Evolutionary conservation across 208 protist genomes (phyloP).

Genomic region (Wallacemonas collosoma): DNA sequence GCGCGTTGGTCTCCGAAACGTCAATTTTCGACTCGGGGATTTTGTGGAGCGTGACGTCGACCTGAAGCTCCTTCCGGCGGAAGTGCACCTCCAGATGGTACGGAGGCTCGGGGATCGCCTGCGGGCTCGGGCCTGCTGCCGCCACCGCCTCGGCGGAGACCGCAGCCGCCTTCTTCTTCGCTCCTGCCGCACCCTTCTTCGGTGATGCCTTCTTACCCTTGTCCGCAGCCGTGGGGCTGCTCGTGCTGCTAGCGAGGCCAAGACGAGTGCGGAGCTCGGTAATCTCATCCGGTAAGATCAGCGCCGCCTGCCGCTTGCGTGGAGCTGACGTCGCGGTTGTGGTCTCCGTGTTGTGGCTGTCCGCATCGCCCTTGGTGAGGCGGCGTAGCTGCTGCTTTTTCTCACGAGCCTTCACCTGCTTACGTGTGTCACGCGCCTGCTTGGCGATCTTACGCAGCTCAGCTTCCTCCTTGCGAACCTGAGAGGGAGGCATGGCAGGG

Average conservation of each 20-base stretch:
- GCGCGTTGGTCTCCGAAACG: conserved; percentile 57
- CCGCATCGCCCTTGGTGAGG: conserved; percentile 22
- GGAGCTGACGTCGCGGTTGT: neutral
- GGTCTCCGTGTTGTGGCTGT: neutral
- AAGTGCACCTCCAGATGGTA: conserved; percentile 81
- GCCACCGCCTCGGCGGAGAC: conserved; percentile 15
- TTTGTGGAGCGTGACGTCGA: conserved; percentile 82
- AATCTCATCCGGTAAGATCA: conserved; percentile 78
- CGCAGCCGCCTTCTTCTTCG: conserved; percentile 13
- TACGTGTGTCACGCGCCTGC: conserved; percentile 47
- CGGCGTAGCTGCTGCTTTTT: conserved; percentile 43
- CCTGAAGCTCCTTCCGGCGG: conserved; percentile 72
- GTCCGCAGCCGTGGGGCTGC: conserved; percentile 13
- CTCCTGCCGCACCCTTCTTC: conserved; percentile 16
- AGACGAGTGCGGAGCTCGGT: conserved; percentile 61
- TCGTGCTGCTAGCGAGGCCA: neutral
- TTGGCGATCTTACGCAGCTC: conserved; percentile 81
- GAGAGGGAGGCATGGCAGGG: conserved; percentile 47
- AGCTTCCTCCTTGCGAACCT: conserved; percentile 83
- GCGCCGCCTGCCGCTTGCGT: conserved; percentile 49
- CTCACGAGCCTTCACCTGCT: conserved; percentile 54
- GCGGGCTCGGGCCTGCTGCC: conserved; percentile 14
- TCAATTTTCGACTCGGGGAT: conserved; percentile 76
- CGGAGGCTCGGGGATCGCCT: conserved; percentile 40
- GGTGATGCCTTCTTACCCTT: conserved; percentile 14